Evolutionary conservation across 768 basidiomycete species (phyloP).

Genomic region (Tulasnella sp.): DNA sequence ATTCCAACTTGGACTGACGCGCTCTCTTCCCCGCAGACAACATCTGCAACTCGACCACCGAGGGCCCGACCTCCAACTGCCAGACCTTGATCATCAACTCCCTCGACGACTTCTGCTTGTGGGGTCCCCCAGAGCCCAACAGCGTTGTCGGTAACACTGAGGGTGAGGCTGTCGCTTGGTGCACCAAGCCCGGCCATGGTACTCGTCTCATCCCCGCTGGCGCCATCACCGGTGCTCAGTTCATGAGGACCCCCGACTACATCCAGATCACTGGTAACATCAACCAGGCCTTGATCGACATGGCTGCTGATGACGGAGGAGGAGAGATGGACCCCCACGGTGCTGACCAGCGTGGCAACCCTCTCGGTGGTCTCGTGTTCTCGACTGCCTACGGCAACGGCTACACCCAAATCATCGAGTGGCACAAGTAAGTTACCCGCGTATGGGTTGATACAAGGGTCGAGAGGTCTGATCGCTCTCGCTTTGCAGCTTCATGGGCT

Average conservation of each 20-base stretch:
- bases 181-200: slow-evolving; percentile 32
- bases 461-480: neutral
- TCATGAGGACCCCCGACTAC: slow-evolving; percentile 70
- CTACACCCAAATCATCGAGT: slow-evolving; percentile 29
- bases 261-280: slow-evolving; percentile 62
- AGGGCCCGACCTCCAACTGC: slow-evolving; percentile 58
- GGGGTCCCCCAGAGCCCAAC: slow-evolving; percentile 29
- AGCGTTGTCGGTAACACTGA: slow-evolving; percentile 39
- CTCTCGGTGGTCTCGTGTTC: slow-evolving; percentile 31
- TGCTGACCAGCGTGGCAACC: slow-evolving; percentile 31
- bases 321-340: slow-evolving; percentile 35
- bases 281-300: slow-evolving; percentile 43
- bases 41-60: slow-evolving; percentile 61
- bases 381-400: slow-evolving; percentile 27
- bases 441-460: no score
- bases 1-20: neutral
- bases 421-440: slow-evolving; percentile 30
- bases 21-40: slow-evolving; percentile 40
- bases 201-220: slow-evolving; percentile 33
- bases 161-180: slow-evolving; percentile 40
- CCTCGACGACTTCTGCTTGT: slow-evolving; percentile 37
- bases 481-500: slow-evolving; percentile 34
- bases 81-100: slow-evolving; percentile 67
- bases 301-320: slow-evolving; percentile 38
- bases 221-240: slow-evolving; percentile 61